Percentiles rank a stretch among this genome's conserved stretches.
phyloP scores from a whole-genome alignment of 495 filamentous ascomycete species.

The Talaromyces liani region DNA sequence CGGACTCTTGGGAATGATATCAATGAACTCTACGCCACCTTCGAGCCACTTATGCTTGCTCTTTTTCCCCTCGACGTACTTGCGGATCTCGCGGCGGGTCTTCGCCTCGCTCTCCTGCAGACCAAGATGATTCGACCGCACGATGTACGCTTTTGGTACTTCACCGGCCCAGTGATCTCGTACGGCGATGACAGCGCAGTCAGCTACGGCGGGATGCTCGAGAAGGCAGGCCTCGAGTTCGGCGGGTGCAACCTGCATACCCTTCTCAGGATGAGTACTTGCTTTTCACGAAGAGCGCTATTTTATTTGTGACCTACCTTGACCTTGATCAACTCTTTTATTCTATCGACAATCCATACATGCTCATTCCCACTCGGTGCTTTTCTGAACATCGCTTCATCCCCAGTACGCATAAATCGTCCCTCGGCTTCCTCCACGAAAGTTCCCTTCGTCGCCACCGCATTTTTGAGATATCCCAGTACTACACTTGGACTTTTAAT shows the following conservation, averaged over 20 bases:
- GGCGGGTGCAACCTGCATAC: constrained; percentile 71
- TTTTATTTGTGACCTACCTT: constrained; percentile 39
- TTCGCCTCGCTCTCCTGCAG: constrained; percentile 46
- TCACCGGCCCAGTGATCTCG: constrained; percentile 60
- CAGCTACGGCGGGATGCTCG: constrained; percentile 59
- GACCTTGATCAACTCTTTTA: constrained; percentile 79
- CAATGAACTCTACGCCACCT: constrained; percentile 73
- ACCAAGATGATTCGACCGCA: constrained; percentile 48
- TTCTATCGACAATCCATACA: constrained; percentile 66
- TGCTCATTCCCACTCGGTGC: constrained; percentile 56
- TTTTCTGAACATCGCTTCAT: constrained; percentile 58
- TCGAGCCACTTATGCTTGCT: constrained; percentile 83
- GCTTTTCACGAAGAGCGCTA: no score
- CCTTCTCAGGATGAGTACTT: constrained; percentile 29
- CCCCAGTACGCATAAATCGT: constrained; percentile 65
- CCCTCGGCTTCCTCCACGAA: constrained; percentile 54
- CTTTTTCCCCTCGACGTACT: constrained; percentile 76
- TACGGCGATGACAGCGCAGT: constrained; percentile 67
- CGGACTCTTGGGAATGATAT: constrained; percentile 68
- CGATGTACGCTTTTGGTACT: constrained; percentile 72
- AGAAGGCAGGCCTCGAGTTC: constrained; percentile 73
- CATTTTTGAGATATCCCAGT: constrained; percentile 79
- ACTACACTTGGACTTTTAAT: constrained; percentile 69
- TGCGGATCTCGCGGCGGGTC: constrained; percentile 54
- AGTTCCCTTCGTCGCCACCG: constrained; percentile 71